Evolutionary conservation across 257 asterid genomes (phyloP), one percentile per base, ranked within the genome.

Genomic region (Eucommia ulmoides): DNA sequence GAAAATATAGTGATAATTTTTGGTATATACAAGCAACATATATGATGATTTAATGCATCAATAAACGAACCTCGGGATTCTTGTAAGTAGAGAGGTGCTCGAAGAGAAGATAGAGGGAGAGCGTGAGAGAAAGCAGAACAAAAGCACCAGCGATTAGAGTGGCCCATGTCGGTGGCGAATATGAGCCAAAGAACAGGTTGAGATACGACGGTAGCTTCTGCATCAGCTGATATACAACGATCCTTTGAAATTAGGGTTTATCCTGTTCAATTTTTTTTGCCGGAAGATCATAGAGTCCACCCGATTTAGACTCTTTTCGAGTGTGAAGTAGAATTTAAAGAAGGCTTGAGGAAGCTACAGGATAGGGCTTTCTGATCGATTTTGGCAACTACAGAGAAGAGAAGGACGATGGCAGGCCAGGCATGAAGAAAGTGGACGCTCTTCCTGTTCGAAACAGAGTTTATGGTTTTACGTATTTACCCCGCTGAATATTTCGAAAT

Each of bases 91-190:
- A 42, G 4, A 42, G 48, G 15, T 42, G 48, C 3, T 42, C 48
- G 48, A 42, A 42, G 2, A 42, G 48, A 42, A 42, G 48, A 21
- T 42, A 42, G 48, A 42, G 19, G 7, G 48, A 42, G 20, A 42
- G 20, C 10, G 48, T 42, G 20, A 42, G n/a, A n/a, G 48, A 16
- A 21, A 42, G 3, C 3, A 42, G 20, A 6, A 16, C 20, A 42
- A 42, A 42, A 10, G 19, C n/a, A 42, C 48, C 20, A 42, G 48
- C 48, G 20, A 0, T 9, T 15, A 42, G 48, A 18, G 48, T 2
- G 8, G 48, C 48, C 48, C 48, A 42, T 42, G 21, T 42, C 6
- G 48, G 48, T 16, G 48, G 20, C 19, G 48, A 42, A 21, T 42
- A 42, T 15, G 3, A 10, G 3, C 8, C 3, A 3, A 42, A 2